Evolutionary conservation across 2,329 filamentous ascomycete genomes (phyloP).

Genomic region (Phaeoacremonium minimum): DNA sequence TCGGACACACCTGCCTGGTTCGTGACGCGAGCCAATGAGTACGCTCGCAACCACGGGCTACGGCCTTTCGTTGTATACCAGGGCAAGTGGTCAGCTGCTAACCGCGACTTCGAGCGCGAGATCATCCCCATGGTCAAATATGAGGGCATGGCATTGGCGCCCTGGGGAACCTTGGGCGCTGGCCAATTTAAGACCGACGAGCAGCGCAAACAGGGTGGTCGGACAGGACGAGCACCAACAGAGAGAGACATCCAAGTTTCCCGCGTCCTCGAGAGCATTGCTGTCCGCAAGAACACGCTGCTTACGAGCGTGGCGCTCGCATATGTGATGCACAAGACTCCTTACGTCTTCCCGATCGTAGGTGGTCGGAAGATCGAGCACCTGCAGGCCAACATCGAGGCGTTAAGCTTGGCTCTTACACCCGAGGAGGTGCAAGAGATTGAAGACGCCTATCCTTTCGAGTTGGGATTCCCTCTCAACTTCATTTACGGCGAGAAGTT

Average conservation of each 20-base stretch:
- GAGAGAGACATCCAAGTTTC: background rate
- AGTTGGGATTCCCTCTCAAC: slow-evolving; percentile 62
- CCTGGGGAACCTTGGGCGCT: slow-evolving; percentile 48
- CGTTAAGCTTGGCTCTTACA: slow-evolving; percentile 55
- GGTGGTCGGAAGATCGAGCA: slow-evolving; percentile 68
- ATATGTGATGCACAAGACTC: slow-evolving; percentile 68
- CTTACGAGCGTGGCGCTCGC: slow-evolving; percentile 58
- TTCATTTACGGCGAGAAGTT: too few relatives aligned
- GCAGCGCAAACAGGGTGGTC: slow-evolving; percentile 15
- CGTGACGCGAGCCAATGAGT: slow-evolving; percentile 31
- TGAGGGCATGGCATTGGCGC: slow-evolving; percentile 52
- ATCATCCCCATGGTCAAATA: slow-evolving; percentile 60
- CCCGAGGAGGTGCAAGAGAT: slow-evolving; percentile 62
- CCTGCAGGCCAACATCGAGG: slow-evolving; percentile 65
- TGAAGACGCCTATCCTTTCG: slow-evolving; percentile 57
- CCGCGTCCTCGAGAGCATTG: background rate
- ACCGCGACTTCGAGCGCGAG: slow-evolving; percentile 52
- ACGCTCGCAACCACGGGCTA: slow-evolving; percentile 26
- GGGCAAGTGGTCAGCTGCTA: slow-evolving; percentile 27
- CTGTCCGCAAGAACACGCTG: background rate
- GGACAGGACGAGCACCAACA: background rate
- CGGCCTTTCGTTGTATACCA: slow-evolving; percentile 34
- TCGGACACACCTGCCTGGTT: slow-evolving; percentile 35
- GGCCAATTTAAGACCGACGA: slow-evolving; percentile 25
- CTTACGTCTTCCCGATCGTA: slow-evolving; percentile 70